A percentile compares a stretch with the other conserved stretches of the same genome.
phyloP scores from a whole-genome alignment of 495 filamentous ascomycete genomes.

The Trichoderma erinaceum region DNA sequence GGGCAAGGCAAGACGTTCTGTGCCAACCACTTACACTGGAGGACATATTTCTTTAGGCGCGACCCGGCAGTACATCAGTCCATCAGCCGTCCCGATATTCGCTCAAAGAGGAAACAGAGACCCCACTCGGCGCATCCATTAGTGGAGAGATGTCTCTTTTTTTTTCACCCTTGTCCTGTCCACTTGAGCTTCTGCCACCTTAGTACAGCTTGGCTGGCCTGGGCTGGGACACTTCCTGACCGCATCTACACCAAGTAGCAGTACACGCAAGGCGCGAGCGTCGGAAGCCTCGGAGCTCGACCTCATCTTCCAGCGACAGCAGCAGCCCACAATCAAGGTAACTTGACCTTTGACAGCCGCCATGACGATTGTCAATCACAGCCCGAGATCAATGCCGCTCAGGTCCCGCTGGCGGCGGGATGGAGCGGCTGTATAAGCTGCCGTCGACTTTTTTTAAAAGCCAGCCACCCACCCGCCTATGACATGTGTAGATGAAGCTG shows the following conservation, averaged over 20 bases:
- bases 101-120: neutral
- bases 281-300: constrained; percentile 11
- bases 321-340: neutral
- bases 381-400: constrained; percentile 6
- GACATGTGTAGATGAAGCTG: neutral
- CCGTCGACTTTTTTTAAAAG: neutral
- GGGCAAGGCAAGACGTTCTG: too few relatives aligned
- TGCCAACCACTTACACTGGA: neutral
- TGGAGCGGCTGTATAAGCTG: constrained; percentile 4
- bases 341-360: neutral
- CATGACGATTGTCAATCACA: constrained; percentile 12
- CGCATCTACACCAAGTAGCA: neutral
- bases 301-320: neutral
- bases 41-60: neutral
- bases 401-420: constrained; percentile 10
- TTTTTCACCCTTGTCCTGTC: neutral
- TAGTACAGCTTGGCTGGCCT: constrained; percentile 3
- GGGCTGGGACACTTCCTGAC: constrained; percentile 7
- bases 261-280: neutral
- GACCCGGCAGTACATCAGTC: neutral
- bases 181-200: neutral
- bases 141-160: constrained; percentile 3
- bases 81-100: constrained; percentile 7
- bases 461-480: constrained; percentile 9
- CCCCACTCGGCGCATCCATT: neutral